Base-by-base conservation (phyloP, 2,329 filamentous ascomycete species). In the Arthrobotrys conoides region DNA sequence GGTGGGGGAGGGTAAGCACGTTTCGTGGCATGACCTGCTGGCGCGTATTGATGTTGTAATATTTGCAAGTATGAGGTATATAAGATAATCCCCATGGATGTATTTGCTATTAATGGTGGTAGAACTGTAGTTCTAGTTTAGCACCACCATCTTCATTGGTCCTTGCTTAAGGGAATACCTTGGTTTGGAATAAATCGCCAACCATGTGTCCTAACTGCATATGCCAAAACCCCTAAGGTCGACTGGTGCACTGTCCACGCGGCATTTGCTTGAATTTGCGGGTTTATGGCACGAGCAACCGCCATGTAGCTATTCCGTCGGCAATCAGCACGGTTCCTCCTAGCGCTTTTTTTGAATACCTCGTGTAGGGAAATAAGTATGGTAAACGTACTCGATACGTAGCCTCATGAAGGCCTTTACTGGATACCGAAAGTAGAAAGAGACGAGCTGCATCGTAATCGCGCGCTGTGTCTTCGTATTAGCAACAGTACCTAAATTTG, bases 391-490 rank as follows among this genome's bases (percentile, higher is more conserved):
- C 86, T 97, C 94, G 80, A 97, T 93, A 75, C 94, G 87, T 0
- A 93, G 94, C 79, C 93, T 90, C 85, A 97, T 97, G 84, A 97
- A 97, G 16, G 94, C 92, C 85, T 97, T 97, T 67, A 94, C 92
- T 0, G 94, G 94, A 0, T 93, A 93, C 71, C 94, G 88, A 83
- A 97, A 97, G 85, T 97, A 97, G 82, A 97, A 97, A 24, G 93
- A 91, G 69, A 97, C 89, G 82, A 93, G 87, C 83, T 96, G 92
- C 6, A 93, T 92, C 82, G 91, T 94, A 80, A 97, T 84, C 30
- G 94, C 94, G 57, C 94, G 64, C 44, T 72, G 41, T 41, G 5
- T 16, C 3, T 27, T 41, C 3, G 55, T n/a, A 61, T 61, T 12
- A 61, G 57, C 12, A 44, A 9, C 36, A 24, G 18, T 24, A 2